phyloP scores from a whole-genome alignment of 2,329 filamentous ascomycete species.

The Claviceps spartinae region DNA sequence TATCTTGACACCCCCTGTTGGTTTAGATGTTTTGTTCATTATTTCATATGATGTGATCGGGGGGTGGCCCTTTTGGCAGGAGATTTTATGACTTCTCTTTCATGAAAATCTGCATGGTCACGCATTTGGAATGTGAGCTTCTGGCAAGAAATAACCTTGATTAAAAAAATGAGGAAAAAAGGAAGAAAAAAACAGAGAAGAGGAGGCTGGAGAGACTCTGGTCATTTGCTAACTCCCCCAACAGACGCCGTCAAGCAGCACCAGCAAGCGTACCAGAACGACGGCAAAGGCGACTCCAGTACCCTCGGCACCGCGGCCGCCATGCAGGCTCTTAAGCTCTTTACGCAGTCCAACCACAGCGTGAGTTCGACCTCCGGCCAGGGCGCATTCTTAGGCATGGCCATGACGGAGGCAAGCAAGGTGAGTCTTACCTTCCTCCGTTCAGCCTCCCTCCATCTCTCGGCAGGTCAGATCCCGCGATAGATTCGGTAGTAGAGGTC shows the following conservation, averaged over 20 bases:
- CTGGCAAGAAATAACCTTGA: neutral
- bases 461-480: too few species aligned
- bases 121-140: too few species aligned
- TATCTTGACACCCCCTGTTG: constrained; percentile 12
- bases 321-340: constrained; percentile 71
- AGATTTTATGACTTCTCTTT: too few species aligned
- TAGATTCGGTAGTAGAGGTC: too few species aligned
- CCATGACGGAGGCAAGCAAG: constrained; percentile 79
- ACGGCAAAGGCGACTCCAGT: constrained; percentile 31
- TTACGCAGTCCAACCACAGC: constrained; percentile 44
- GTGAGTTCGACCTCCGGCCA: constrained; percentile 41
- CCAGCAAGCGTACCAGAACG: constrained; percentile 53
- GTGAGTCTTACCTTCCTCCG: constrained; percentile 24
- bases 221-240: too few species aligned
- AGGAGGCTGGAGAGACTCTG: too few species aligned
- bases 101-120: too few species aligned
- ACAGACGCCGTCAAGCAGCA: constrained; percentile 59
- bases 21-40: neutral
- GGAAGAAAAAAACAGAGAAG: too few species aligned
- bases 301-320: constrained; percentile 61
- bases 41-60: neutral
- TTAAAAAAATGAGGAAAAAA: neutral
- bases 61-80: too few species aligned
- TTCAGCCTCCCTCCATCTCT: too few species aligned
- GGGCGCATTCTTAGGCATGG: constrained; percentile 70